These are phyloP conservation scores for Hyaloperonospora brassicae DNA, from an alignment of 352 stramenopile species.

Conservation along the genomic window DNA sequence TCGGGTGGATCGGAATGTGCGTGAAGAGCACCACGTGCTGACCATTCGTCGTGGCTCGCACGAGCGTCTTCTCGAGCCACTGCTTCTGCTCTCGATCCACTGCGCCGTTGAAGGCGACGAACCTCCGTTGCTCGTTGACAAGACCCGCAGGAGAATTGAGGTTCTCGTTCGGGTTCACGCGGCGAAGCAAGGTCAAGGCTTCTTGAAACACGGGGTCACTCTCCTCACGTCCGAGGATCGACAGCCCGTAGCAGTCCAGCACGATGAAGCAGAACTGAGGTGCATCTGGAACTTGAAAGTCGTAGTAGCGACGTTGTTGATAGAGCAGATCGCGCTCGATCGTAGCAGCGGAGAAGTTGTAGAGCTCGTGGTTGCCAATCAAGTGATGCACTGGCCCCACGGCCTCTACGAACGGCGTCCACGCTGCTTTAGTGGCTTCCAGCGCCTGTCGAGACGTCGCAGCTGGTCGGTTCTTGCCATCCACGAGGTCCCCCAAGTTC, in stretches of 20 bases:
- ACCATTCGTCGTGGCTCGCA: constrained; percentile 13
- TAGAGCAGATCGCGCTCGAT: constrained; percentile 44
- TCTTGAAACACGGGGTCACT: constrained; percentile 41
- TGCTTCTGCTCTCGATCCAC: constrained; percentile 48
- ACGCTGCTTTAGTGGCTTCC: constrained; percentile 32
- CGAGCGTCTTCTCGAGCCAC: constrained; percentile 44
- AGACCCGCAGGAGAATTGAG: constrained; percentile 64
- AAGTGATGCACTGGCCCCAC: constrained; percentile 66
- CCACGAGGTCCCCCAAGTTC: constrained; percentile 75
- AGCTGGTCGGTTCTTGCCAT: constrained; percentile 60
- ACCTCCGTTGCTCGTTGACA: constrained; percentile 34
- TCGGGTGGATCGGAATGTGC: constrained; percentile 60
- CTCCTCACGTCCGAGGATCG: constrained; percentile 42
- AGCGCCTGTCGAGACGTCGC: constrained; percentile 41
- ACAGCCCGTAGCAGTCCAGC: constrained; percentile 64
- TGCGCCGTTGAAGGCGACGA: constrained; percentile 74
- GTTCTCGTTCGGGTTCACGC: constrained; percentile 60
- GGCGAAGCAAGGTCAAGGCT: constrained; percentile 32
- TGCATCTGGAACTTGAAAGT: constrained; percentile 39
- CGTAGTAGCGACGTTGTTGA: constrained; percentile 46
- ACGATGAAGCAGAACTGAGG: constrained; percentile 53
- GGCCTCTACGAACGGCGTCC: constrained; percentile 30
- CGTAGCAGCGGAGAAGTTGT: constrained; percentile 51
- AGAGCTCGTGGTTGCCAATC: constrained; percentile 81
- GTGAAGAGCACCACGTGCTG: constrained; percentile 69